Conservation (phyloP, 257 asterid genomes). For the Ocimum tenuiflorum region DNA sequence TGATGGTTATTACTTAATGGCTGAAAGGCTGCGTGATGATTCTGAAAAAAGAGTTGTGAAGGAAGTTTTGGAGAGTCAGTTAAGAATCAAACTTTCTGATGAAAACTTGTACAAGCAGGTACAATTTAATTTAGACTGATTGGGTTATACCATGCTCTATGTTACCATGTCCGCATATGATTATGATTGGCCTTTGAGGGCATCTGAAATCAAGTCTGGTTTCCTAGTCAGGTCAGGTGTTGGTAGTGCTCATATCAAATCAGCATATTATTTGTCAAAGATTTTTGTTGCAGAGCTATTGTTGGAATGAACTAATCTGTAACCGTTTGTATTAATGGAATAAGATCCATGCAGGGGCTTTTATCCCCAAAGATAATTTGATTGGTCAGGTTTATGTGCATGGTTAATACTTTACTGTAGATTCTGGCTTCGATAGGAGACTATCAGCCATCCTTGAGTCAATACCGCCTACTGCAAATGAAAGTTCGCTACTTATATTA, state of each 20-base stretch:
- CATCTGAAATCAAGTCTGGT: too few species aligned
- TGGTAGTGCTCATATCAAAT: background rate
- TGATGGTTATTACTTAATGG: conserved; percentile 85
- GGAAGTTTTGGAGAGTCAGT: conserved; percentile 56
- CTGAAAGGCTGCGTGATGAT: conserved; percentile 84
- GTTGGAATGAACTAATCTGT: background rate
- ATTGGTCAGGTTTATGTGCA: background rate
- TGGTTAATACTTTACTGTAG: background rate
- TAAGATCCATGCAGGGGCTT: background rate
- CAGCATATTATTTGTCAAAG: background rate
- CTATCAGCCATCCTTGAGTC: background rate
- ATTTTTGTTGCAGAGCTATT: background rate
- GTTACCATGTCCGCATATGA: background rate
- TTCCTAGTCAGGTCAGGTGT: too few species aligned
- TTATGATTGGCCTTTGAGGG: background rate
- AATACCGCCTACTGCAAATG: too few species aligned
- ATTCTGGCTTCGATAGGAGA: background rate
- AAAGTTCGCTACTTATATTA: background rate
- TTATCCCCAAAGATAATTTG: background rate
- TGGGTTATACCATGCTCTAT: background rate
- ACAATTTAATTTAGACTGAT: conserved; percentile 14
- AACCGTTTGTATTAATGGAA: background rate
- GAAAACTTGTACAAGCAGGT: conserved; percentile 68
- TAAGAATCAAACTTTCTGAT: conserved; percentile 43
- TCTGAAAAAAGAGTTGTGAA: conserved; percentile 63